These are phyloP conservation scores for Melaleuca alternifolia DNA, from an alignment of 345 rosid genomes.

Conservation along the genomic window DNA sequence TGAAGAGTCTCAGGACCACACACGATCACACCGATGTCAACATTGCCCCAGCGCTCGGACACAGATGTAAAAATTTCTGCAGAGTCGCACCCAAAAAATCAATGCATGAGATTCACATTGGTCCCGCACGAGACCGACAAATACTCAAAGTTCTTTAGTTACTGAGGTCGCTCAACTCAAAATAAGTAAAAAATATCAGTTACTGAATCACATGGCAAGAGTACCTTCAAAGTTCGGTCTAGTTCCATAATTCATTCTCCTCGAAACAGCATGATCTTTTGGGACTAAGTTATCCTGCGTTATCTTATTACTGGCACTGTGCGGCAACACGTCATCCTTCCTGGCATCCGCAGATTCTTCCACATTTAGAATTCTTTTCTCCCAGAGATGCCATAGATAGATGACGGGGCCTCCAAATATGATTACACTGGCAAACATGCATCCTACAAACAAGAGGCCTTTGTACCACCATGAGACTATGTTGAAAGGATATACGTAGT, in stretches of 20 bases:
- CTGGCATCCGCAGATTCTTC: conserved; percentile 4
- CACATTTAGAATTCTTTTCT: conserved; percentile 7
- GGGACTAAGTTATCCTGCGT: neutral
- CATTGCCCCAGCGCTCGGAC: conserved; percentile 51
- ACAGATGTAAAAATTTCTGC: conserved; percentile 52
- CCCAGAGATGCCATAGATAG: conserved; percentile 71
- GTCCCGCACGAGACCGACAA: neutral
- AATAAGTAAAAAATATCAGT: neutral
- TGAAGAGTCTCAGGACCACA: conserved; percentile 82
- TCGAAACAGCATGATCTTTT: conserved; percentile 9
- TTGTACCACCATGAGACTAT: conserved; percentile 80
- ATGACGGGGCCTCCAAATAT: conserved; percentile 64
- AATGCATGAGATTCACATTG: neutral
- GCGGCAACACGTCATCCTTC: neutral
- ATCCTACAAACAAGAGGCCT: conserved; percentile 52
- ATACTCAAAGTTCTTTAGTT: neutral
- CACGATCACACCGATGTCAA: conserved; percentile 66
- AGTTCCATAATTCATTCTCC: conserved; percentile 37
- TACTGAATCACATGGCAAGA: neutral
- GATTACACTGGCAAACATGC: conserved; percentile 59
- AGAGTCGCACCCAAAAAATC: neutral
- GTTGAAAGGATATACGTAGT: conserved; percentile 43
- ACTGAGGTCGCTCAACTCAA: neutral
- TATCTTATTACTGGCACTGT: neutral
- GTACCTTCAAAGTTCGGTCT: conserved; percentile 84